Evolutionary conservation across 176 grass and related monocot species (phyloP).

Genomic region (Cymbopogon citratus): DNA sequence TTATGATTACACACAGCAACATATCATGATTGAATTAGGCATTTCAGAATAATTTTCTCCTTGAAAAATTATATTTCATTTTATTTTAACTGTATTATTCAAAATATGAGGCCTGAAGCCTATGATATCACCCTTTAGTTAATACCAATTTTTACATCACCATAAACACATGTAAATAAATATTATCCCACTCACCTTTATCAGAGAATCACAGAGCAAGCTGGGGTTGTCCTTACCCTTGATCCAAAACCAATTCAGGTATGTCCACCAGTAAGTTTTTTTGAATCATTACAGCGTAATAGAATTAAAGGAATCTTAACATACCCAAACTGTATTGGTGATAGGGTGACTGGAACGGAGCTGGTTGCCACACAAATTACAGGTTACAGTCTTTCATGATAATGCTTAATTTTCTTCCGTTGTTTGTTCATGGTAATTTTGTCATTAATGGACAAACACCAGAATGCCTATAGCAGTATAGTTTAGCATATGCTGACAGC

Average conservation of each 20-base stretch:
- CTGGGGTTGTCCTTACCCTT: slow-evolving; percentile 87
- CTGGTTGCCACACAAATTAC: slow-evolving; percentile 98
- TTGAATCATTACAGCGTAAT: slow-evolving; percentile 9
- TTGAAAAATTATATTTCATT: too few species aligned
- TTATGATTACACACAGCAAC: neutral
- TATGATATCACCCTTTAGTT: neutral
- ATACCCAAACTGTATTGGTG: neutral
- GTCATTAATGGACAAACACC: neutral
- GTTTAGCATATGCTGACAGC: neutral
- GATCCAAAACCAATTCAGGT: slow-evolving; percentile 99
- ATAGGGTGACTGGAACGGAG: slow-evolving; percentile 99
- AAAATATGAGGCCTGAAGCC: neutral
- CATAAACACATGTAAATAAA: slow-evolving; percentile 28
- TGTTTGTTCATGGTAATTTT: neutral
- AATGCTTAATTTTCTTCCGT: neutral
- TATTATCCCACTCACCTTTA: slow-evolving; percentile 15
- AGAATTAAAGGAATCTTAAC: neutral
- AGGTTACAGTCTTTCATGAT: slow-evolving; percentile 42
- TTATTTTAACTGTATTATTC: too few species aligned
- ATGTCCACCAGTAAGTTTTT: slow-evolving; percentile 24
- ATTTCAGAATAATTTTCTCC: neutral
- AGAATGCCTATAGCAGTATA: too few species aligned
- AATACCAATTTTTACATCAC: neutral
- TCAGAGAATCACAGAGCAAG: slow-evolving; percentile 99
- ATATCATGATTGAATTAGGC: neutral